phyloP scores from a whole-genome alignment of 139 green algal species.

The Chlamydomonas eustigma region DNA sequence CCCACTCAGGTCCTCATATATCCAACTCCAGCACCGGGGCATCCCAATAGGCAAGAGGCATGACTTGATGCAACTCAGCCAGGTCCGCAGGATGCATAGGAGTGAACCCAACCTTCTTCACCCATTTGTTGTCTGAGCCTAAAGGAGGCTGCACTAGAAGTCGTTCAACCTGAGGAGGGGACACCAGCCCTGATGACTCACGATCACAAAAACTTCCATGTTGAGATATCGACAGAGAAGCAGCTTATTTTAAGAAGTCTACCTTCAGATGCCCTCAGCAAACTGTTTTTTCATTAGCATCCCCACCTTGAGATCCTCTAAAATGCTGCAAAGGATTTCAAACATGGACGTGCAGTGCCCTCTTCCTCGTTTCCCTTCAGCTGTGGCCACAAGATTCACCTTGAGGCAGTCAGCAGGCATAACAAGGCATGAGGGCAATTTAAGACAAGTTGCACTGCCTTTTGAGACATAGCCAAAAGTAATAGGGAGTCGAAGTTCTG shows the following conservation, averaged over 20 bases:
- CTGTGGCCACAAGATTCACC: slow-evolving; percentile 4
- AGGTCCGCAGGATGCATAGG: slow-evolving; percentile 5
- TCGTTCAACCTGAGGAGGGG: not conserved
- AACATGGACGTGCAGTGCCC: slow-evolving; percentile 1
- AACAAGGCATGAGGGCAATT: too few relatives aligned
- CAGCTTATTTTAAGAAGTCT: too few relatives aligned
- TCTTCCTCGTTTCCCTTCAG: not conserved
- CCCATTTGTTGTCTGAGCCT: not conserved
- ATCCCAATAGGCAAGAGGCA: not conserved
- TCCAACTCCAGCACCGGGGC: slow-evolving; percentile 1
- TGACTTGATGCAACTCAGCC: not conserved
- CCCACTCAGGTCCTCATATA: too few relatives aligned
- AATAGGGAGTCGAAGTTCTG: too few relatives aligned
- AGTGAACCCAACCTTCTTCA: not conserved
- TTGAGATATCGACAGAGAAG: too few relatives aligned
- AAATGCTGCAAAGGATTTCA: not conserved
- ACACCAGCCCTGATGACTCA: too few relatives aligned
- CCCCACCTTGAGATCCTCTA: slow-evolving; percentile 9
- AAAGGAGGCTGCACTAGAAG: not conserved
- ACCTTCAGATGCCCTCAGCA: too few relatives aligned
- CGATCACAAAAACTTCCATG: too few relatives aligned
- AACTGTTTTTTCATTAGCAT: not conserved
- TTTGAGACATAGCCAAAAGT: too few relatives aligned
- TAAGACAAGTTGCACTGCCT: too few relatives aligned
- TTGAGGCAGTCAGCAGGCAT: too few relatives aligned